Evolutionary conservation across 345 rosid genomes (phyloP).

Genomic region (Garcia nutans): DNA sequence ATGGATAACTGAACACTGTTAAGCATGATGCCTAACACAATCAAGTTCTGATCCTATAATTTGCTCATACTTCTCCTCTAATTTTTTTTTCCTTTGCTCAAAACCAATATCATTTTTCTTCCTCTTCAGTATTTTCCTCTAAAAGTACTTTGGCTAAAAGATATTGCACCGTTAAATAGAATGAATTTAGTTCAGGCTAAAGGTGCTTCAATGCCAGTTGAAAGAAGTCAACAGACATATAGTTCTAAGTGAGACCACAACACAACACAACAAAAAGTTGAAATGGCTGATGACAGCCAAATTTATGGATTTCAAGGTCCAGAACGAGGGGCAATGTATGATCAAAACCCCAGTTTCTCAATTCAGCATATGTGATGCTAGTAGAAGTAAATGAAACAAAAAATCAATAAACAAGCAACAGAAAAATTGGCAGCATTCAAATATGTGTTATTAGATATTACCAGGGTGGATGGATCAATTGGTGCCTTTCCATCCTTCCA

Average conservation of each 20-base stretch:
- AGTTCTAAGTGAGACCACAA: not conserved
- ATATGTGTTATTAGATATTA: slow-evolving; percentile 27
- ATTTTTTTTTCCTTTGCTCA: not conserved
- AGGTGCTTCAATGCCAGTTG: not conserved
- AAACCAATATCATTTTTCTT: not conserved
- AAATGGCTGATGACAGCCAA: not conserved
- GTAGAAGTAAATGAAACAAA: not conserved
- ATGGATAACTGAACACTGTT: not conserved
- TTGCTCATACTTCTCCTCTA: not conserved
- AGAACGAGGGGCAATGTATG: not conserved
- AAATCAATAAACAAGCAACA: not conserved
- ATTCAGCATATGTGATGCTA: not conserved
- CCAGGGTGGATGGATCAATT: slow-evolving; percentile 93
- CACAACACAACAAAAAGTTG: not conserved
- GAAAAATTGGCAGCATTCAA: slow-evolving; percentile 1
- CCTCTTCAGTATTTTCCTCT: not conserved
- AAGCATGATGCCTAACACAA: not conserved
- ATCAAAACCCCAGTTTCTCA: not conserved
- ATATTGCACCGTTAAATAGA: not conserved
- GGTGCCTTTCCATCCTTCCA: slow-evolving; percentile 99
- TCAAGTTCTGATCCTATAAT: not conserved
- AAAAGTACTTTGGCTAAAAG: not conserved
- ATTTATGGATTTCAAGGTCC: not conserved
- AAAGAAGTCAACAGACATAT: not conserved
- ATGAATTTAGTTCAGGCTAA: not conserved